Evolutionary conservation across 2,329 filamentous ascomycete species (phyloP), one percentile per base, ranked within the genome.

Genomic region (Lecanicillium sp.): DNA sequence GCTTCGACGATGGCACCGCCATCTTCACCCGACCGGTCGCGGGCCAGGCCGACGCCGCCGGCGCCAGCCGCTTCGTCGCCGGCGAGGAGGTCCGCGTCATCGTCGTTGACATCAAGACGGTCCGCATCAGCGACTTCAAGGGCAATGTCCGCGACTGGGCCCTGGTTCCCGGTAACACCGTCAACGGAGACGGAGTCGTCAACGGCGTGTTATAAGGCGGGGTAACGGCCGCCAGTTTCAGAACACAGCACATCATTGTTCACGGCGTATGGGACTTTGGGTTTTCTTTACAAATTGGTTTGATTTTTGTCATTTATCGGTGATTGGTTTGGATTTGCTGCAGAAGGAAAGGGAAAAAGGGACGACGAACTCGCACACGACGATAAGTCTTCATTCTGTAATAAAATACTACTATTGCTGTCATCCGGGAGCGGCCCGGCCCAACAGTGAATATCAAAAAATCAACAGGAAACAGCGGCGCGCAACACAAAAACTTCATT

Each of bases 41-140:
- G 35, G 72, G 71, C 41, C 63, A 69, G 62, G 67, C 58, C 11
- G 67, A 70, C 36, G 77, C 77, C 54, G 78, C 74, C 3, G 71
- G 81, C 0, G 70, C 77, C 27, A 77, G 78, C 60, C 83, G 78
- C 60, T 87, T 90, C 65, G 79, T 95, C 35, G 85, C 84, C 30
- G 87, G 85, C 3, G 86, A 89, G 60, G 86, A 93, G 62, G 90
- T 94, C 2, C 77, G 86, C 41, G 90, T 96, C 6, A 88, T 97
- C 27, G 79, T 91, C 5, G 93, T 97, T 7, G 80, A 78, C 58
- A 88, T 97, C 57, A 79, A 77, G 58, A 87, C 90, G 62, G 90
- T 93, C 41, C 78, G 90, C 59, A 94, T 94, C 58, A 90, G 87
- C 55, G 93, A 95, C 65, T 95, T 87, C 86, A 95, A 95, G 71